Evolutionary conservation across 129 eudicot species (phyloP).

Genomic region (Erigeron canadensis): DNA sequence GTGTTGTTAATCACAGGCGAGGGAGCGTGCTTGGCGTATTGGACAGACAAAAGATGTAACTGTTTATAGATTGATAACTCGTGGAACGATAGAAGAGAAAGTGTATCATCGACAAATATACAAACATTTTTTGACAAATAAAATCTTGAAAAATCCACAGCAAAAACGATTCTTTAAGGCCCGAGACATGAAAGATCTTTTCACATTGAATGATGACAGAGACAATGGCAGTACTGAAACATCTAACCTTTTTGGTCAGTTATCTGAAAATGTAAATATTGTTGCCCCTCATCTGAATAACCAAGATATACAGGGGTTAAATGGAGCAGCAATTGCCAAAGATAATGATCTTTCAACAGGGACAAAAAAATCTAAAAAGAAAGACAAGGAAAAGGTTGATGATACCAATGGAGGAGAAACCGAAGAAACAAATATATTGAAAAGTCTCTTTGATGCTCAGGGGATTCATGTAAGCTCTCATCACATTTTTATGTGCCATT

Average conservation of each 20-base stretch:
- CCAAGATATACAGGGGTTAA: slow-evolving; percentile 24
- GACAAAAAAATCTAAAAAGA: slow-evolving; percentile 22
- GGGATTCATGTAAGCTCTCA: slow-evolving; percentile 86
- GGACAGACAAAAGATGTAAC: slow-evolving; percentile 93
- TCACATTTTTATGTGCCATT: not conserved
- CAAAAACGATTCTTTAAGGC: slow-evolving; percentile 93
- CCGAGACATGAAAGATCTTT: slow-evolving; percentile 95
- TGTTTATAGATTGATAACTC: slow-evolving; percentile 80
- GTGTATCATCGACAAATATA: slow-evolving; percentile 96
- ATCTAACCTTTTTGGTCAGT: slow-evolving; percentile 73
- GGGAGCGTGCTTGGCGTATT: slow-evolving; percentile 99
- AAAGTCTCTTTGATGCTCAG: slow-evolving; percentile 86
- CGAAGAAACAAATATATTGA: slow-evolving; percentile 74
- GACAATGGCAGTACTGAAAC: slow-evolving; percentile 72
- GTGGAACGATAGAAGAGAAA: slow-evolving; percentile 96
- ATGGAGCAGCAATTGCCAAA: slow-evolving; percentile 7
- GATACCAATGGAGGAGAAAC: slow-evolving; percentile 43
- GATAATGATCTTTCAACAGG: slow-evolving; percentile 27
- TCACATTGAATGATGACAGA: slow-evolving; percentile 66
- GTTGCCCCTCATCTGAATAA: slow-evolving; percentile 47
- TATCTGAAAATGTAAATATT: slow-evolving; percentile 70
- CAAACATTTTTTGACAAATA: slow-evolving; percentile 90
- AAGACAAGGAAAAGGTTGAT: slow-evolving; percentile 43
- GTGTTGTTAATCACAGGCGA: slow-evolving; percentile 58
- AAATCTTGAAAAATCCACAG: slow-evolving; percentile 88